phyloP scores from a whole-genome alignment of 2,329 filamentous ascomycete species.

The Sporothrix luriei region DNA sequence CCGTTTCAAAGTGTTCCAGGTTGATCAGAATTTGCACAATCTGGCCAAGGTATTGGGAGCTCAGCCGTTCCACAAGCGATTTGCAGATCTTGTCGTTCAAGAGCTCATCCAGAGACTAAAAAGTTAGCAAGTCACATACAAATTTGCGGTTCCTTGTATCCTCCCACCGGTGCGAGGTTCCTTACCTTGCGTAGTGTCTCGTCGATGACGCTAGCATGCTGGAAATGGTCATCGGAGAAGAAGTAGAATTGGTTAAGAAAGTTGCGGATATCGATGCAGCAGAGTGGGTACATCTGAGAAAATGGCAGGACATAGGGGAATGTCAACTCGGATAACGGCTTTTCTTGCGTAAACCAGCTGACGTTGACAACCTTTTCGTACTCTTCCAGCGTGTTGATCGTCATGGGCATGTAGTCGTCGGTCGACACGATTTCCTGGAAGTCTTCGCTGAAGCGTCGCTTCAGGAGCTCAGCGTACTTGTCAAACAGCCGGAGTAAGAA shows the following conservation, averaged over 20 bases:
- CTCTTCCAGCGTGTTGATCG: conserved; percentile 84
- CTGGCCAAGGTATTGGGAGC: conserved; percentile 91
- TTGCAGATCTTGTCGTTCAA: conserved; percentile 89
- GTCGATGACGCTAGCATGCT: conserved; percentile 86
- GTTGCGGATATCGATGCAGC: conserved; percentile 96
- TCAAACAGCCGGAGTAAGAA: conserved; percentile 88
- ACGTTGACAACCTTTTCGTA: conserved; percentile 96
- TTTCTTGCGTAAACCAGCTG: conserved; percentile 92
- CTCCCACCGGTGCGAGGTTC: neutral
- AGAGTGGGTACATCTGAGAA: conserved; percentile 97
- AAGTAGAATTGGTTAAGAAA: conserved; percentile 98
- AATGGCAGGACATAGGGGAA: conserved; percentile 97
- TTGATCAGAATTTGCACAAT: conserved; percentile 99
- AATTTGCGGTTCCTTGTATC: too few relatives aligned
- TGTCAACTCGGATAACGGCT: conserved; percentile 71
- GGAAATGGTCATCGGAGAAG: conserved; percentile 95
- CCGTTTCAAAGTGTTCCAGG: conserved; percentile 92
- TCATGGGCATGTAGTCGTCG: conserved; percentile 99
- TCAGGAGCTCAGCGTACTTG: conserved; percentile 89
- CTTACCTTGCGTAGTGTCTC: conserved; percentile 77
- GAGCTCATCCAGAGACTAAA: conserved; percentile 80
- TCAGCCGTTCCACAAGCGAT: conserved; percentile 82
- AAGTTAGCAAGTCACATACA: neutral
- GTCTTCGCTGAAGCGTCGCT: conserved; percentile 88
- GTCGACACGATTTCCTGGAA: conserved; percentile 91